Percentiles rank a stretch among this genome's conserved stretches.
Conservation (phyloP, 1,284 basidiomycete genomes). For the Leccinum subfulvum region DNA sequence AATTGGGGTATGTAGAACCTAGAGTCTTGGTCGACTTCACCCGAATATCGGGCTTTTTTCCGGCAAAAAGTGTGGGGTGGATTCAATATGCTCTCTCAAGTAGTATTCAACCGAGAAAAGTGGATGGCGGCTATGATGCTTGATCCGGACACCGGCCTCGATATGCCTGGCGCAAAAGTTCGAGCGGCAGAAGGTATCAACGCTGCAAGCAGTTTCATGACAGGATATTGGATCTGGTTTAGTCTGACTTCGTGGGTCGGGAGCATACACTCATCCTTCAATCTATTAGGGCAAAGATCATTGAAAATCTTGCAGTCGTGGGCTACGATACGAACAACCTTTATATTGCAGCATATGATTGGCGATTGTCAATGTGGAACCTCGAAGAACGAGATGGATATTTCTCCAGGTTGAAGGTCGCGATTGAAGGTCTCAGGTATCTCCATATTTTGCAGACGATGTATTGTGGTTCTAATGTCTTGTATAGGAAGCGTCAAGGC, state of each 20-base stretch:
- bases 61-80: slow-evolving; percentile 87
- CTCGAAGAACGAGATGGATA: slow-evolving; percentile 91
- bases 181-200: slow-evolving; percentile 91
- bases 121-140: slow-evolving; percentile 93
- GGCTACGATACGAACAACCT: slow-evolving; percentile 92
- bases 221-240: slow-evolving; percentile 94
- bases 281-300: slow-evolving; percentile 75
- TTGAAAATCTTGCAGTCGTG: slow-evolving; percentile 90
- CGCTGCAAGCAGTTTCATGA: slow-evolving; percentile 88
- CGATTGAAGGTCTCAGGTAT: slow-evolving; percentile 83
- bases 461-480: not conserved
- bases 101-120: slow-evolving; percentile 78
- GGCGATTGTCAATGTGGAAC: slow-evolving; percentile 90
- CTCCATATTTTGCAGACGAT: slow-evolving; percentile 17
- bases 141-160: slow-evolving; percentile 89
- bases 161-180: slow-evolving; percentile 87
- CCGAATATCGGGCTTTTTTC: slow-evolving; percentile 78
- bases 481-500: slow-evolving; percentile 59
- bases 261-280: slow-evolving; percentile 2
- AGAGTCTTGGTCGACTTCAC: slow-evolving; percentile 83
- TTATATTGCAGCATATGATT: slow-evolving; percentile 86
- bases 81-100: slow-evolving; percentile 82
- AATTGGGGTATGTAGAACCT: slow-evolving; percentile 48
- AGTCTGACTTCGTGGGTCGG: not conserved
- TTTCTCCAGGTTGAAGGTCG: slow-evolving; percentile 84